These are phyloP conservation scores for Artemisia annua DNA, from an alignment of 129 eudicot species.

Conservation along the genomic window DNA sequence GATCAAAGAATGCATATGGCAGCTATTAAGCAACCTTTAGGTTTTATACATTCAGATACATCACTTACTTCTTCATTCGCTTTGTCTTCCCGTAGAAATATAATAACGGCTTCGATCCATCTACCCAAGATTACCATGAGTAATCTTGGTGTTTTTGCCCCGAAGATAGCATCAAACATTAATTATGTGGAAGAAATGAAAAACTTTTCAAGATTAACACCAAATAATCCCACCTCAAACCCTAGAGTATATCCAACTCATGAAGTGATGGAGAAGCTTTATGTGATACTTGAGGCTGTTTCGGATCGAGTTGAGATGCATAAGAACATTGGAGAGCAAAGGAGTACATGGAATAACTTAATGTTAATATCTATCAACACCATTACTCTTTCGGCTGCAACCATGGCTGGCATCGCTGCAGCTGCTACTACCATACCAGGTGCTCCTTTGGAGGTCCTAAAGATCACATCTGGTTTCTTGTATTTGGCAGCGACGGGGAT, in stretches of 20 bases:
- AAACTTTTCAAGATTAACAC: slow-evolving; percentile 21
- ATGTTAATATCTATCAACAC: slow-evolving; percentile 47
- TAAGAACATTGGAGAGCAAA: slow-evolving; percentile 48
- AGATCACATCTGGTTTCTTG: slow-evolving; percentile 47
- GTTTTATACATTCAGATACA: slow-evolving; percentile 12
- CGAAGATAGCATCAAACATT: slow-evolving; percentile 27
- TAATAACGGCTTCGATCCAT: slow-evolving; percentile 25
- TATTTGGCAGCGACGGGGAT: slow-evolving; percentile 49
- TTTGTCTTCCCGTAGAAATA: slow-evolving; percentile 24
- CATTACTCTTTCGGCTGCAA: slow-evolving; percentile 45
- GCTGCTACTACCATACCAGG: slow-evolving; percentile 22
- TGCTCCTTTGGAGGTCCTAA: slow-evolving; percentile 35
- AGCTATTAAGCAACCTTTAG: background rate
- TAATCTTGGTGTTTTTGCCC: background rate
- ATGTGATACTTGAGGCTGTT: slow-evolving; percentile 44
- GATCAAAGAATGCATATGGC: too few species aligned
- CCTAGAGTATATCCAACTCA: background rate
- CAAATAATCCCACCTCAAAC: background rate
- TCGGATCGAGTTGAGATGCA: slow-evolving; percentile 61
- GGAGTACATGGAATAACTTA: slow-evolving; percentile 48
- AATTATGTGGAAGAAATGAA: slow-evolving; percentile 31
- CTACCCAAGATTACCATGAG: slow-evolving; percentile 24
- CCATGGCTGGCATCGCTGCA: slow-evolving; percentile 47
- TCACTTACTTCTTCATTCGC: slow-evolving; percentile 20
- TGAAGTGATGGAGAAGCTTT: slow-evolving; percentile 42